Conservation (phyloP, 2,329 filamentous ascomycete species). For the Calonectria leucothoes region DNA sequence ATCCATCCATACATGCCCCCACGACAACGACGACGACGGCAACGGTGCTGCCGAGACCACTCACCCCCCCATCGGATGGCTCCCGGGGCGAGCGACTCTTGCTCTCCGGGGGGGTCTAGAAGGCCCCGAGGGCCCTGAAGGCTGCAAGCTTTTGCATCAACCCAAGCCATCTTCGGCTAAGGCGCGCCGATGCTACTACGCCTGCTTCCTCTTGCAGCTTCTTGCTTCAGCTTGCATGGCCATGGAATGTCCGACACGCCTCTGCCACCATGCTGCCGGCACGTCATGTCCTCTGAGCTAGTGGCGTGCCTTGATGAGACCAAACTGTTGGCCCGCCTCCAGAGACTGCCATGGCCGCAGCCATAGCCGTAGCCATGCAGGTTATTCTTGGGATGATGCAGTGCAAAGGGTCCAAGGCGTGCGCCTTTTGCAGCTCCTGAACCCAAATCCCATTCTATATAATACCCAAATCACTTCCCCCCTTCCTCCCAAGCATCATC, state of each 20-base stretch:
- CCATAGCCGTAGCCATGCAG: not conserved
- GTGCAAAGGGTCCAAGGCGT: not conserved
- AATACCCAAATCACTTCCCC: not conserved
- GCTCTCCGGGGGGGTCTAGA: not conserved
- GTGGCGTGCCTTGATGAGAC: not conserved
- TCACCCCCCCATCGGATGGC: not conserved
- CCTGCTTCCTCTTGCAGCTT: not conserved
- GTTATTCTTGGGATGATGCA: not conserved
- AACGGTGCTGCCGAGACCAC: slow-evolving; percentile 4
- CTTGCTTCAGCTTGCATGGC: slow-evolving; percentile 6
- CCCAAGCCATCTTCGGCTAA: not conserved
- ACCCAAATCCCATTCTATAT: not conserved
- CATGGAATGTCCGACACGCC: not conserved
- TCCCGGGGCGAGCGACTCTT: not conserved
- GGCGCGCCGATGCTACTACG: slow-evolving; percentile 5
- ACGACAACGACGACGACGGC: not conserved
- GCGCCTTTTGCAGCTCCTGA: not conserved
- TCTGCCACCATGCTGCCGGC: not conserved
- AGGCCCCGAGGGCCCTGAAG: not conserved
- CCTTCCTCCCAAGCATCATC: not conserved
- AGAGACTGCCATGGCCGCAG: not conserved
- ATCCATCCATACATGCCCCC: not conserved
- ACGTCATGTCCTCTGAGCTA: not conserved
- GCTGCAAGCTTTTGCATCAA: slow-evolving; percentile 1
- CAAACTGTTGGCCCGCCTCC: not conserved